phyloP scores from a whole-genome alignment of 2,329 filamentous ascomycete species.

The Colletotrichum liriopes region DNA sequence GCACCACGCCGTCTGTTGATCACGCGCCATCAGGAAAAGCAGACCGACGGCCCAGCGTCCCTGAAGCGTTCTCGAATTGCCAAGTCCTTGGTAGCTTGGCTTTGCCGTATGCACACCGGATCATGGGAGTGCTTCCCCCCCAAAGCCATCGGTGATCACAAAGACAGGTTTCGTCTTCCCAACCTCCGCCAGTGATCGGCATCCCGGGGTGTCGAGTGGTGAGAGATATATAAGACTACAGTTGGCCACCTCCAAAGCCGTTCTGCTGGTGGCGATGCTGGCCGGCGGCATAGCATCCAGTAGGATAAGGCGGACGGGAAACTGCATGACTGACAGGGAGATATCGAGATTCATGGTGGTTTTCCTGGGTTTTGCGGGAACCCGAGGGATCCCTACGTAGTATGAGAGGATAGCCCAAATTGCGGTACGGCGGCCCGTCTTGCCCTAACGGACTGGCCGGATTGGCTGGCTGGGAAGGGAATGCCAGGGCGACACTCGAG shows the following conservation, averaged over 20 bases:
- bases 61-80: constrained; percentile 3
- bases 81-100: constrained; percentile 1
- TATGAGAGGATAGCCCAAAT: background rate
- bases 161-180: background rate
- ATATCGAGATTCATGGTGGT: constrained; percentile 20
- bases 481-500: constrained; percentile 10
- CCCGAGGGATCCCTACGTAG: background rate
- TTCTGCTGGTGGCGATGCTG: background rate
- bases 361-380: constrained; percentile 2
- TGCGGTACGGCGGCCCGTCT: constrained; percentile 36
- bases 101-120: background rate
- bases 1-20: background rate
- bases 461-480: constrained; percentile 34
- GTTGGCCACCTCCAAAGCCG: constrained; percentile 9
- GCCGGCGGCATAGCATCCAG: background rate
- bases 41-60: constrained; percentile 14
- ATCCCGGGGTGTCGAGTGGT: constrained; percentile 6
- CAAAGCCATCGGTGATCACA: background rate
- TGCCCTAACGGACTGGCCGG: constrained; percentile 7
- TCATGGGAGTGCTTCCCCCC: background rate
- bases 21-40: background rate
- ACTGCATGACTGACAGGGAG: constrained; percentile 15
- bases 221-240: constrained; percentile 34
- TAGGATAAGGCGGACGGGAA: constrained; percentile 28
- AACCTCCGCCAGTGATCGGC: constrained; percentile 14